Conservation (phyloP, 371 early-diverging fungal genomes). For the Funneliformis caledonium region DNA sequence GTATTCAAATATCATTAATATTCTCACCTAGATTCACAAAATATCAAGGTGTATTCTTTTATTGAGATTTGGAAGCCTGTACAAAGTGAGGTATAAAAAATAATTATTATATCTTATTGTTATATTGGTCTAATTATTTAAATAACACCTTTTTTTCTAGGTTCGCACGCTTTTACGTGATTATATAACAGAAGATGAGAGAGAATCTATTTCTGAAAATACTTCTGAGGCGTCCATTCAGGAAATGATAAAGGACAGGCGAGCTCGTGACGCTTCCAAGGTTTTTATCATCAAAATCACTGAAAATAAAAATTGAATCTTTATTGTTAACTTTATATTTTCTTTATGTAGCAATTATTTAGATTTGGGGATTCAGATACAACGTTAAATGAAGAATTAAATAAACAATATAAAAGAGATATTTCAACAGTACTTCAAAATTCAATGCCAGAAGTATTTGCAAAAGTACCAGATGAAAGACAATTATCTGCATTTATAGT, state of each 20-base stretch:
- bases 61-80: conserved; percentile 72
- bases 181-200: conserved; percentile 67
- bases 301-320: neutral
- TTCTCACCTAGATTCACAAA: conserved; percentile 20
- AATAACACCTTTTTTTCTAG: conserved; percentile 43
- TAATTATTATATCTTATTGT: neutral
- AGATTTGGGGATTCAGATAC: conserved; percentile 51
- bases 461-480: conserved; percentile 18
- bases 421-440: conserved; percentile 47
- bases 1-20: neutral
- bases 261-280: conserved; percentile 40
- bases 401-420: conserved; percentile 50
- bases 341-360: conserved; percentile 49
- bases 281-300: conserved; percentile 2
- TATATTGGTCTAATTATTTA: neutral
- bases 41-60: conserved; percentile 52
- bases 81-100: conserved; percentile 64
- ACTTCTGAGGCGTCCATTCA: conserved; percentile 55
- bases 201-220: conserved; percentile 43
- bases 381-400: conserved; percentile 45
- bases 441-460: conserved; percentile 48
- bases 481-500: conserved; percentile 46
- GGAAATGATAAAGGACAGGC: conserved; percentile 52
- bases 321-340: neutral
- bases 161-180: conserved; percentile 73